Conservation (phyloP, 2,329 filamentous ascomycete species). For the Colletotrichum eleusines region DNA sequence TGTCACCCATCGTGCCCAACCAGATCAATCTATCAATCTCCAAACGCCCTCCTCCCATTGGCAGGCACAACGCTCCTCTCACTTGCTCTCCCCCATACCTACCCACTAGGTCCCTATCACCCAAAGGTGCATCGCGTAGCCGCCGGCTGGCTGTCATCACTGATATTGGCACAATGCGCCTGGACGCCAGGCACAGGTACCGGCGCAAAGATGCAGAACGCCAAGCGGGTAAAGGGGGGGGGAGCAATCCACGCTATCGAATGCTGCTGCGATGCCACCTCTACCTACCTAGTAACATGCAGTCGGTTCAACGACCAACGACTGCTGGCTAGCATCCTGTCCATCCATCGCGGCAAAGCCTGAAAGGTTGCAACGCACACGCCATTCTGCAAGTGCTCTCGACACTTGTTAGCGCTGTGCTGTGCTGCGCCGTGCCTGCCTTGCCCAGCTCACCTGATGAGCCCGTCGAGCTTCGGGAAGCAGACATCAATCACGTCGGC, state of each 20-base stretch:
- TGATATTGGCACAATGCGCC: constrained; percentile 17
- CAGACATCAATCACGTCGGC: constrained; percentile 3
- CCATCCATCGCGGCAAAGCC: constrained; percentile 3
- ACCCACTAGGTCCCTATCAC: no score
- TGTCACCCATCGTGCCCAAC: constrained; percentile 12
- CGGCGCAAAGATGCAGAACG: background rate
- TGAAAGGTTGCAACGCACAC: constrained; percentile 25
- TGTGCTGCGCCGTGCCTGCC: constrained; percentile 13
- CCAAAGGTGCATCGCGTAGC: constrained; percentile 18
- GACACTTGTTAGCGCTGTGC: constrained; percentile 9
- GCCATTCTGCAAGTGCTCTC: constrained; percentile 34
- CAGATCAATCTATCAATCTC: constrained; percentile 17
- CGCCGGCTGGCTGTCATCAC: constrained; percentile 19
- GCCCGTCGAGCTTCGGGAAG: background rate
- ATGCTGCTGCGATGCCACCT: constrained; percentile 16
- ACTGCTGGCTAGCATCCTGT: background rate
- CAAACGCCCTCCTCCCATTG: constrained; percentile 28
- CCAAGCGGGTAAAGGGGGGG: background rate
- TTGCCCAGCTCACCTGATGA: constrained; percentile 1
- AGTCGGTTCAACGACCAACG: background rate
- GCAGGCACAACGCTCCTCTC: background rate
- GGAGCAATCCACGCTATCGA: constrained; percentile 22
- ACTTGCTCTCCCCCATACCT: background rate
- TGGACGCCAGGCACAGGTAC: constrained; percentile 5
- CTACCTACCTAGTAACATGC: constrained; percentile 15